Evolutionary conservation across 2,329 filamentous ascomycete species (phyloP).

Genomic region (Venturia carpophila): DNA sequence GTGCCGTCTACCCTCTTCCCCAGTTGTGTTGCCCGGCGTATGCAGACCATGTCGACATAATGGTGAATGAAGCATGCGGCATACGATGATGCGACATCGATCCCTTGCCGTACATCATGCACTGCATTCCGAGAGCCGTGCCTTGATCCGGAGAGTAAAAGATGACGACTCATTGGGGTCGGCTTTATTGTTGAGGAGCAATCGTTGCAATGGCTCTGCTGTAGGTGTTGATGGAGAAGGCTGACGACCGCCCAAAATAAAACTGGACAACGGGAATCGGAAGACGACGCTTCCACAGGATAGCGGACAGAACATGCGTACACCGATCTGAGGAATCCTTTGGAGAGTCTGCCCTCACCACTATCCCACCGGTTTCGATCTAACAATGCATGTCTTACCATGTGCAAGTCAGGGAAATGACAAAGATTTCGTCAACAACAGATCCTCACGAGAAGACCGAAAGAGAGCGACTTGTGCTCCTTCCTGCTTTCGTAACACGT

Average conservation of each 20-base stretch:
- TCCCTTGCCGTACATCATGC: not conserved
- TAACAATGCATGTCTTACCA: too few species aligned
- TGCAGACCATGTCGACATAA: not conserved
- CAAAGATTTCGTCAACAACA: too few species aligned
- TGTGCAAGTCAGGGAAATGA: too few species aligned
- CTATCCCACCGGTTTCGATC: too few species aligned
- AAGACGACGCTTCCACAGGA: not conserved
- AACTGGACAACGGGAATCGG: not conserved
- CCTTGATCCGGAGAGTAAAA: not conserved
- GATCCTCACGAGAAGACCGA: too few species aligned
- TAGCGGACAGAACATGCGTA: too few species aligned
- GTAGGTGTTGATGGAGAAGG: not conserved
- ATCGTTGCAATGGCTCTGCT: not conserved
- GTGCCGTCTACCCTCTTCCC: too few species aligned
- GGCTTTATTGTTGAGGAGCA: not conserved
- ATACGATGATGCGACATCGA: not conserved
- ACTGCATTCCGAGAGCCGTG: not conserved
- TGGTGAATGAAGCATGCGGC: not conserved
- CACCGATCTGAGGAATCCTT: too few species aligned
- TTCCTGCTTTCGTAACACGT: too few species aligned
- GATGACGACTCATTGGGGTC: not conserved
- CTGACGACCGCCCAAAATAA: not conserved
- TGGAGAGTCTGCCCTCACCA: too few species aligned
- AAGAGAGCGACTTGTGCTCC: too few species aligned
- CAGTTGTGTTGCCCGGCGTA: too few species aligned